phyloP scores from a whole-genome alignment of 2,329 filamentous ascomycete species.

The Diaporthe destruens region DNA sequence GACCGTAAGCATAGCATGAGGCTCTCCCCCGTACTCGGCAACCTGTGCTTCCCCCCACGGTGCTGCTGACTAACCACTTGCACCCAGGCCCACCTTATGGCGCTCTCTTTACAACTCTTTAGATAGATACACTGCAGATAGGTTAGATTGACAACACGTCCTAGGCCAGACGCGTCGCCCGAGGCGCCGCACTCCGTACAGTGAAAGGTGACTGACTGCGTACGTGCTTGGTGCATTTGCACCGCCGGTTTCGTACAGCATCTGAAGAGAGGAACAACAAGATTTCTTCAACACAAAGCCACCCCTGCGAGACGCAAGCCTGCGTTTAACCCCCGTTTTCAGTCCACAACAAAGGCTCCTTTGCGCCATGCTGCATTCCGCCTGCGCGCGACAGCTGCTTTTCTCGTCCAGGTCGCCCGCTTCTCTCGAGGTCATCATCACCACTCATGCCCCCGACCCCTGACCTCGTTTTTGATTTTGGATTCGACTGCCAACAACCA shows the following conservation, averaged over 20 bases:
- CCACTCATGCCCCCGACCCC: slow-evolving; percentile 25
- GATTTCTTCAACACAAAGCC: slow-evolving; percentile 19
- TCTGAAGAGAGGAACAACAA: slow-evolving; percentile 15
- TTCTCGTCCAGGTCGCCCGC: slow-evolving; percentile 25
- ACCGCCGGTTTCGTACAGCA: slow-evolving; percentile 29
- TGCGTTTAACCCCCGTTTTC: slow-evolving; percentile 28
- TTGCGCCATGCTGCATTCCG: slow-evolving; percentile 34
- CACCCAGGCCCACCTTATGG: not conserved
- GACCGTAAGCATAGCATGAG: not conserved
- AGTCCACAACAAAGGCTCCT: slow-evolving; percentile 19
- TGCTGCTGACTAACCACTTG: slow-evolving; percentile 16
- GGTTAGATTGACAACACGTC: slow-evolving; percentile 10
- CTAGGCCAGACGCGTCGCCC: slow-evolving; percentile 33
- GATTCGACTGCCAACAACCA: not conserved
- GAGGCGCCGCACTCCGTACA: not conserved
- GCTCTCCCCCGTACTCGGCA: no score
- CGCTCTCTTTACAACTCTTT: not conserved
- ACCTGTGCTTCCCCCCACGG: slow-evolving; percentile 9
- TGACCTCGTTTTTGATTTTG: slow-evolving; percentile 25
- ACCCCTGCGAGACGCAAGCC: not conserved
- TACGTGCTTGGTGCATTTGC: not conserved
- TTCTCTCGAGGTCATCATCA: slow-evolving; percentile 36
- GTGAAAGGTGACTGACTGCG: slow-evolving; percentile 19
- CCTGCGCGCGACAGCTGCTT: slow-evolving; percentile 27
- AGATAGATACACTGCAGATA: no score